Evolutionary conservation across 305 asterid species (phyloP), one percentile per base, ranked within the genome.

Genomic region (Fraxinus dipetala): DNA sequence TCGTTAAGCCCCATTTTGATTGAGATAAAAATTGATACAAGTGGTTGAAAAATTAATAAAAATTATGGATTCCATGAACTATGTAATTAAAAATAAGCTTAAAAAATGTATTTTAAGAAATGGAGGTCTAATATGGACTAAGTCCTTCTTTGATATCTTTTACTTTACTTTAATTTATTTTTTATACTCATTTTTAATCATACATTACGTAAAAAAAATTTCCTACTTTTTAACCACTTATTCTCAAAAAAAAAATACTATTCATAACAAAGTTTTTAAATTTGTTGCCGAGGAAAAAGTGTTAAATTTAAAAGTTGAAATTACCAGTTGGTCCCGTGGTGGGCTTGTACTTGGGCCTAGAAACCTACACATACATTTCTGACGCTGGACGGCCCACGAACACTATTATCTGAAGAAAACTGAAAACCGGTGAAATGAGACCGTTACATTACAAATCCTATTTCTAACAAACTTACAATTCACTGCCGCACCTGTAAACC

Each of bases 401-500:
- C 59, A 48, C 5, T 63, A 11, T 63, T 61, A 11, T 61, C 28
- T 6, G 14, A 10, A 24, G 74, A 30, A 13, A 69, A 30, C 11
- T 4, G 24, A 30, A 69, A 69, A 28, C 40, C 1, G 9, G 40
- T 11, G 38, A 69, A 28, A 28, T 30, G 81, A 70, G 80, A 83
- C 86, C 85, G 88, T 86, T 83, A 83, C 30, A 80, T 38, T 36
- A 80, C 78, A 77, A 63, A 36, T 80, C 61, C 30, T 11, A 36
- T 72, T 48, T 43, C 31, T 76, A 6, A 35, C 20, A 28, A 85
- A 83, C 74, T 83, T 75, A 74, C 83, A 75, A 24, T 79, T 79
- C 80, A 79, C 80, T 63, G 83, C 83, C 79, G 75, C 78, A 24
- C 61, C 81, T 26, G 48, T 67, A 43, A 65, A 28, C 73, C 35